Base-by-base conservation (phyloP, 2,329 filamentous ascomycete species). In the Neobulgaria alba region DNA sequence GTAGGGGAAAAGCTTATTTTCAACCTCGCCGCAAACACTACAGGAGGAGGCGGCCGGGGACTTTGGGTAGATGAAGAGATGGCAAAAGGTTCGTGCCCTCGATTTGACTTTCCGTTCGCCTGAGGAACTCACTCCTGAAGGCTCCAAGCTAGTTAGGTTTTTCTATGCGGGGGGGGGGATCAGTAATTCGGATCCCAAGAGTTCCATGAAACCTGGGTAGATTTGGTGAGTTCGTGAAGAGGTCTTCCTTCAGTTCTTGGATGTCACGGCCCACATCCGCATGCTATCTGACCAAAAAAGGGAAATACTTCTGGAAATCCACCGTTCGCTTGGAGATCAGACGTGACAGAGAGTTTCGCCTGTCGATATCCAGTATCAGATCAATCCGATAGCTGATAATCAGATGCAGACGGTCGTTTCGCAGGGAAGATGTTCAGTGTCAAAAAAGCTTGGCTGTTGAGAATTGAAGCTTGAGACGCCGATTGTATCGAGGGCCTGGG, bases 321-420 rank as follows among this genome's bases (percentile, higher is more conserved):
- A 33, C 45, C 38, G 38, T 52, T 48, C 46, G 48, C 48, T 47
- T 43, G 56, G 54, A 59, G 63, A 67, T 64, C 63, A 69, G 64
- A 69, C 67, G 63, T 62, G 62, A 58, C 61, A 65, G 58, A 52
- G 43, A 52, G 67, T 71, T 70, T 72, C 65, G 67, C 41, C 39
- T 38, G 42, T 30, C 23, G 29, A 32, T 38, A 35, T 38, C 39
- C 47, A 41, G 52, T 55, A 40, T 55, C 49, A 50, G 49, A 49
- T 49, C 46, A 44, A 47, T 48, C 48, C 43, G 39, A 51, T 47
- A 39, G 41, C 38, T 36, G 39, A 42, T 36, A 41, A 31, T 47
- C 45, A 46, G 48, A 47, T 34, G 47, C 48, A 41, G 30, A 18
- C 16, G 36, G 39, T 38, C 38, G 43, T 48, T 49, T 51, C 43